Evolutionary conservation across 176 grass and related monocot species (phyloP), one percentile per base, ranked within the genome.

Genomic region (Pharus latifolius): DNA sequence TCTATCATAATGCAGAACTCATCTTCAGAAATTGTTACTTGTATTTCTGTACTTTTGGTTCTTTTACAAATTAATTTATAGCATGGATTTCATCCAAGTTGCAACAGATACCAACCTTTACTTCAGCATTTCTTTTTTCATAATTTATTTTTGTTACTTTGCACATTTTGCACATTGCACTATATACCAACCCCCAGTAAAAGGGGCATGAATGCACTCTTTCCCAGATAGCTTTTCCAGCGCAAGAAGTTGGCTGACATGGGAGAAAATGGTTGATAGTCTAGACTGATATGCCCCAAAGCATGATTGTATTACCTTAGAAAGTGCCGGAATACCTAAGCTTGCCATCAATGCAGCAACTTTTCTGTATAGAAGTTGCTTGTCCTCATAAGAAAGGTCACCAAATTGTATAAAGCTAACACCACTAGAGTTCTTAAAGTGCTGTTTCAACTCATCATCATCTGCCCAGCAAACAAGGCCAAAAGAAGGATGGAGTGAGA

Each of bases 391-490:
- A 74, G 69, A 87, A 85, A 98, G 70, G 69, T 83, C 72, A 40
- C 83, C 74, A 55, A 98, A 87, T 28, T 85, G 74, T 80, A 98
- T 68, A 57, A 93, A 98, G 46, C 81, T 42, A 49, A 93, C 72
- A 82, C 18, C 75, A 66, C 56, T 56, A 40, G 51, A 83, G 60
- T 85, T 55, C 61, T 85, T 18, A 78, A 98, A 93, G 25, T 93
- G 84, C 54, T 81, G 75, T 54, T 86, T 85, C 73, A 98, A 56
- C 37, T 85, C 74, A 26, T 93, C 78, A 78, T 98, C 83, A 85
- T 98, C 94, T 28, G 59, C 84, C 94, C 94, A 98, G 53, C 87
- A 98, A 74, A 92, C 78, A 49, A 98, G 81, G 55, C 94, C 89
- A 80, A 87, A 98, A 67, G 89, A 98, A 63, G 83, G 70, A 83